Percentiles rank a stretch among this genome's conserved stretches.
These are phyloP conservation scores for Yamadazyma aaseri DNA, from an alignment of 1,139 yeast species.

Conservation along the genomic window DNA sequence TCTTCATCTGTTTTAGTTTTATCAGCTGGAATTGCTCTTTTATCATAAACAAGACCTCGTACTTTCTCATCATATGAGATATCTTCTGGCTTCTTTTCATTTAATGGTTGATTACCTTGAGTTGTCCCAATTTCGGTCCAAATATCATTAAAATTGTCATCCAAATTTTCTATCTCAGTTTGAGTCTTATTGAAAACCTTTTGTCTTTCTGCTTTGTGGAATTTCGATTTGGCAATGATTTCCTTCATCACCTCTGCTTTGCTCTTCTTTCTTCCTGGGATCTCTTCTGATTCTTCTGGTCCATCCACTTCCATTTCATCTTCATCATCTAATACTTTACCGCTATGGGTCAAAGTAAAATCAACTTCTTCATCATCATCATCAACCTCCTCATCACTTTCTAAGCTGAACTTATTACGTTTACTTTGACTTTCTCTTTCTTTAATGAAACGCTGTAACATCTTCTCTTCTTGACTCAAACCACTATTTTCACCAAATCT, in stretches of 20 bases:
- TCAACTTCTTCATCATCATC: conserved; percentile 34
- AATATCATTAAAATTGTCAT: conserved; percentile 74
- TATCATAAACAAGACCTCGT: conserved; percentile 76
- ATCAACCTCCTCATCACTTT: conserved; percentile 66
- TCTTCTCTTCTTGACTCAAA: conserved; percentile 82
- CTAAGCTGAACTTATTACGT: conserved; percentile 61
- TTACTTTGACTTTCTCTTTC: conserved; percentile 68
- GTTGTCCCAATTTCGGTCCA: conserved; percentile 51
- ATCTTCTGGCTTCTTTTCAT: conserved; percentile 45
- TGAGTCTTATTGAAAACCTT: conserved; percentile 67
- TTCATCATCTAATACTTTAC: conserved; percentile 52
- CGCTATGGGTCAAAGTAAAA: conserved; percentile 71
- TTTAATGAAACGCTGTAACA: conserved; percentile 90
- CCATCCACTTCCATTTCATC: conserved; percentile 26
- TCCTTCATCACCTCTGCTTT: conserved; percentile 97
- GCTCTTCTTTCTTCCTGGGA: conserved; percentile 64
- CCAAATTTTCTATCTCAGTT: conserved; percentile 72
- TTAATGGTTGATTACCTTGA: conserved; percentile 19
- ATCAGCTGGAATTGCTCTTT: conserved; percentile 93
- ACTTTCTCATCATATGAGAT: conserved; percentile 73
- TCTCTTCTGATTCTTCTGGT: conserved; percentile 29
- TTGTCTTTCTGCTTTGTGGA: conserved; percentile 87
- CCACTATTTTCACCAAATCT: conserved; percentile 85
- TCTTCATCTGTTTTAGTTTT: conserved; percentile 94
- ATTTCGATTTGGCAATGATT: conserved; percentile 90